A percentile compares a stretch with the other conserved stretches of the same genome.
phyloP scores from a whole-genome alignment of 345 rosid genomes.

The Eucalyptus paniculata region DNA sequence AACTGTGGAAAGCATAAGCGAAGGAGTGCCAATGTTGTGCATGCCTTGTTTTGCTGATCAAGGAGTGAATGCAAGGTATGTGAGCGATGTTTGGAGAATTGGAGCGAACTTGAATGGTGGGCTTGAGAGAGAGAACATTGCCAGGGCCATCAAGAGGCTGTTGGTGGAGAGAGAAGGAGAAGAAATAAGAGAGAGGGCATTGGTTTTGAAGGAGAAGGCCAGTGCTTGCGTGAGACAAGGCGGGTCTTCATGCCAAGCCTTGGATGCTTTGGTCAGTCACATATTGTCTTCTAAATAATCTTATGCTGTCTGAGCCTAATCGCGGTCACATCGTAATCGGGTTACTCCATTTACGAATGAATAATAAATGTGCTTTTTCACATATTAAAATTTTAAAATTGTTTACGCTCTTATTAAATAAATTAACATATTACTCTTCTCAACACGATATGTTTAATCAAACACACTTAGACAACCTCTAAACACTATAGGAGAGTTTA shows the following conservation, averaged over 20 bases:
- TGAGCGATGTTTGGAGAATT: slow-evolving; percentile 37
- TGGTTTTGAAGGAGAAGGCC: slow-evolving; percentile 19
- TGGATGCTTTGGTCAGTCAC: slow-evolving; percentile 18
- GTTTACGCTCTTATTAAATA: background rate
- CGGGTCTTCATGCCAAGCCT: slow-evolving; percentile 24
- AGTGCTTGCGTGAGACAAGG: slow-evolving; percentile 7
- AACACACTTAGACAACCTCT: background rate
- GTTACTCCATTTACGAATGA: no score
- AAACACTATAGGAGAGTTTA: background rate
- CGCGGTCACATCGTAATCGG: no score
- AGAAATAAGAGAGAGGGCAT: slow-evolving; percentile 15
- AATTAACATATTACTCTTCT: background rate
- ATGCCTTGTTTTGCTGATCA: slow-evolving; percentile 59
- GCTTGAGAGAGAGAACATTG: slow-evolving; percentile 25
- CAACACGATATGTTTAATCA: background rate
- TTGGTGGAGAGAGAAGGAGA: slow-evolving; percentile 24
- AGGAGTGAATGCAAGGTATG: slow-evolving; percentile 28
- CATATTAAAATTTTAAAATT: no score
- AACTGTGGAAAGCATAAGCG: slow-evolving; percentile 44
- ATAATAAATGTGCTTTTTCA: no score
- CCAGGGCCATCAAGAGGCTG: slow-evolving; percentile 12
- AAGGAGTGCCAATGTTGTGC: slow-evolving; percentile 69
- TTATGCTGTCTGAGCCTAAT: no score
- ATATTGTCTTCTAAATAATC: background rate
- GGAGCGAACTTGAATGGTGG: slow-evolving; percentile 29